phyloP scores from a whole-genome alignment of 805 yeast species.

The Sungouiella thailandica region DNA sequence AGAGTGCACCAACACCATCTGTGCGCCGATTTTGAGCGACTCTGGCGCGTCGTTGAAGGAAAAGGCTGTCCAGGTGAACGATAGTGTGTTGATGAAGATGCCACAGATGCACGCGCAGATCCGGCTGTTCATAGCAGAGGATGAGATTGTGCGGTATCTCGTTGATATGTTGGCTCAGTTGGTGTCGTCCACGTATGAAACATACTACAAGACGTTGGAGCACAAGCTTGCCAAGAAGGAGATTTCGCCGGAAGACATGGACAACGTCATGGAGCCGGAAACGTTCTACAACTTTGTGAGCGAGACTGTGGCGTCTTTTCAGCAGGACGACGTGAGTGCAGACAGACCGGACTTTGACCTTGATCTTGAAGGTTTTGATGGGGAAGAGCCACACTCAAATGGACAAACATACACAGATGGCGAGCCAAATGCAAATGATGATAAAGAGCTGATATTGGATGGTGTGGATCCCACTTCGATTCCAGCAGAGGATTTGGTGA shows the following conservation, averaged over 20 bases:
- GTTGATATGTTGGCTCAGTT: conserved; percentile 40
- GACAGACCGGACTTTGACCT: too few species aligned
- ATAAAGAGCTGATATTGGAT: too few species aligned
- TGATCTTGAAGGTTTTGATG: too few species aligned
- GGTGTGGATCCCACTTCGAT: too few species aligned
- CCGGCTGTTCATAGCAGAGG: conserved; percentile 51
- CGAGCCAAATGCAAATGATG: too few species aligned
- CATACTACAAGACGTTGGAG: conserved; percentile 38
- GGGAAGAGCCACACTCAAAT: too few species aligned
- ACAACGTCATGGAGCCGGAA: conserved; percentile 61
- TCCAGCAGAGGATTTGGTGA: too few species aligned
- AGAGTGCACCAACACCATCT: conserved; percentile 39
- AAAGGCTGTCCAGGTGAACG: conserved; percentile 40
- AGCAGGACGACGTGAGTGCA: too few species aligned
- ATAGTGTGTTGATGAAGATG: conserved; percentile 47
- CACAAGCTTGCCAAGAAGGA: conserved; percentile 18
- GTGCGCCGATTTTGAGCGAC: conserved; percentile 34
- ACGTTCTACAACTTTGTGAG: conserved; percentile 48
- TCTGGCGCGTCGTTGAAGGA: conserved; percentile 17
- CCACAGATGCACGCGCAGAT: conserved; percentile 54
- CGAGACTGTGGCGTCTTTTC: conserved; percentile 20
- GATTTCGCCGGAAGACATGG: conserved; percentile 24
- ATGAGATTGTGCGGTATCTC: conserved; percentile 31
- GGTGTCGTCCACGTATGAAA: conserved; percentile 52
- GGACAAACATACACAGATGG: too few species aligned